Evolutionary conservation across 371 early-diverging fungal genomes (phyloP), one percentile per base, ranked within the genome.

Genomic region (Mortierella sp.): DNA sequence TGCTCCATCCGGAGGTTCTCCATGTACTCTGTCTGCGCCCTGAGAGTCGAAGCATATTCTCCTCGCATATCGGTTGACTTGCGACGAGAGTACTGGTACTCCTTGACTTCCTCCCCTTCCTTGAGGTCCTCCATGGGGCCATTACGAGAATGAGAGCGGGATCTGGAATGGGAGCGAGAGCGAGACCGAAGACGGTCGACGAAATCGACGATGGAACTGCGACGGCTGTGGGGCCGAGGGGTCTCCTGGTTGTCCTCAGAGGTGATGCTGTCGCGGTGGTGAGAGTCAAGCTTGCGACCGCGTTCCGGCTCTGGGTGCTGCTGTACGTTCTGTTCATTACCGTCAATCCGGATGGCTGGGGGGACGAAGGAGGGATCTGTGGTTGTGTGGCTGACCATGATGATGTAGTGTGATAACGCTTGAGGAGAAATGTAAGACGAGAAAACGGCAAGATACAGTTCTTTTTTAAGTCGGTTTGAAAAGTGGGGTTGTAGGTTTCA

Each of bases 181-280:
- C 59, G 60, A 34, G 70, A 57, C 12, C 64, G 48, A 50, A 71
- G 60, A 23, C 71, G 60, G 12, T 64, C 50, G 60, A 54, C 60
- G 32, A 71, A 41, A 31, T 31, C 50, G 21, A 54, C 23, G 50
- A 71, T 59, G 21, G 71, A 64, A 39, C 50, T 37, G 31, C 60
- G 64, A 26, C 64, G 60, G 47, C 60, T 54, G 30, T 41, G 39
- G 41, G 62, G 14, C 27, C 47, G 19, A 46, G 48, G 23, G 49
- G 41, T 44, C 17, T 32, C 50, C 50, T 32, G 39, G 50, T 17
- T 46, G 37, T 27, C 27, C 14, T 52, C 51, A 1, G 37, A 52
- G 24, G 53, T 17, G 19, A 30, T 9, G 39, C 54, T 42, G 55
- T 51, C 39, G 47, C n/a, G n/a, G n/a, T n/a, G 17, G 48, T 44